These are phyloP conservation scores for Xanthoparmelia taractica DNA, from an alignment of 495 filamentous ascomycete species.

Conservation along the genomic window DNA sequence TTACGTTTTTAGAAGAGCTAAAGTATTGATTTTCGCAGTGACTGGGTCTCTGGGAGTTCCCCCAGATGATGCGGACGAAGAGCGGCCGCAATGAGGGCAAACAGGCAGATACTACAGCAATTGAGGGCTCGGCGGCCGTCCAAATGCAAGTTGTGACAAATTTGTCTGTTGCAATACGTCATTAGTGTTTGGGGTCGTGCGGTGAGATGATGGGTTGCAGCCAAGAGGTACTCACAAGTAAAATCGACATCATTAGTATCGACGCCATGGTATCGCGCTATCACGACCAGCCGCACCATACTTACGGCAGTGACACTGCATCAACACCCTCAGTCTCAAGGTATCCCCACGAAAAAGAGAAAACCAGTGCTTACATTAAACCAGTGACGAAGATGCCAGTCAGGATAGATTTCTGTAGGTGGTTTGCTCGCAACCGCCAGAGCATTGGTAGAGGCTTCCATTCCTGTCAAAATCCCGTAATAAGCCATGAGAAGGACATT, in stretches of 20 bases:
- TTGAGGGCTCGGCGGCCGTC: not conserved
- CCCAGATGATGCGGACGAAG: not conserved
- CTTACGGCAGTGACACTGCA: not conserved
- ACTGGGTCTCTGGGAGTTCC: not conserved
- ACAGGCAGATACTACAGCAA: not conserved
- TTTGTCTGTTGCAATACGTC: not conserved
- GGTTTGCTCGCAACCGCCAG: not conserved
- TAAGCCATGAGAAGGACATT: too few species aligned
- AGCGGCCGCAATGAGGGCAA: not conserved
- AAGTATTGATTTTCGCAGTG: not conserved
- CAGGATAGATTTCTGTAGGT: not conserved
- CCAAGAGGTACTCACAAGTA: not conserved
- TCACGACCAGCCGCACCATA: not conserved
- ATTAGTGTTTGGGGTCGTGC: too few species aligned
- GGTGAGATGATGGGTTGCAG: too few species aligned
- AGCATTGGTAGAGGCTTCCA: not conserved
- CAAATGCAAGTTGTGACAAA: not conserved
- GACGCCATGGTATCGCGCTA: not conserved
- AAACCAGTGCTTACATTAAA: not conserved
- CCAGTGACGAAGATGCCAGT: conserved; percentile 1
- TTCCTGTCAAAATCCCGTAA: not conserved
- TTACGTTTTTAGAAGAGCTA: not conserved
- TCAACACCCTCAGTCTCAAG: not conserved
- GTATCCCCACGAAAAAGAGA: not conserved
- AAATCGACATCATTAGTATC: not conserved